Base-by-base conservation (phyloP, 1,284 basidiomycete species). In the Neolentinus lepideus region DNA sequence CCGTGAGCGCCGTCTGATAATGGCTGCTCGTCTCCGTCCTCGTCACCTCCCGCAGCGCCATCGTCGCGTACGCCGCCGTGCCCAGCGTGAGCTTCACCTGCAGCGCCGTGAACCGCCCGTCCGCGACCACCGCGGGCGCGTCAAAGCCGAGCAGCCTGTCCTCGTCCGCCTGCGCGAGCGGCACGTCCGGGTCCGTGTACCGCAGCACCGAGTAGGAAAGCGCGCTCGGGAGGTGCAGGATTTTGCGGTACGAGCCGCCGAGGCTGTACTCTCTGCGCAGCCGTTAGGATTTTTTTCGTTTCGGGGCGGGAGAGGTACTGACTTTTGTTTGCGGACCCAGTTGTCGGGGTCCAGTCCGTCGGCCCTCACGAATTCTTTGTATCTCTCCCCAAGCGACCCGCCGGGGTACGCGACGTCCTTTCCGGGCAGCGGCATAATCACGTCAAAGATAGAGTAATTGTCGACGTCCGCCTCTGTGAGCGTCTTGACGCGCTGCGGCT, bases 361-460 rank as follows among this genome's bases (percentile, higher is more conserved):
- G 60, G 81, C 77, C 56, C 73, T 75, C 58, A 99, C 78, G 64
- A 94, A 92, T 61, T 90, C 81, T 58, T 77, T 77, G 70, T 96
- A 98, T 56, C 85, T 79, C 60, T 94, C 85, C 19, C 91, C 90
- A 22, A 97, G 83, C 38, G 76, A 67, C 11, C 93, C 92, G 3
- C 85, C 86, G 0, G 95, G 94, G 63, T 92, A 93, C 38, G 89
- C 85, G 26, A 98, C 91, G 65, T 96, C 91, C 63, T 86, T 92
- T 3, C 97, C 97, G 24, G 96, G 93, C 29, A 98, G 74, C 3
- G 97, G 96, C 83, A 99, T 92, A 59, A 98, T 83, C 36, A 99
- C 90, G 69, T 99, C 95, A 65, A 92, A 92, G 57, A 99, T 92
- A 2, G 85, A 82, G 69, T 94, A 90, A 53, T 88, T 80, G 59